These are phyloP conservation scores for Flaveria brownii DNA, from an alignment of 129 eudicot species.

Conservation along the genomic window DNA sequence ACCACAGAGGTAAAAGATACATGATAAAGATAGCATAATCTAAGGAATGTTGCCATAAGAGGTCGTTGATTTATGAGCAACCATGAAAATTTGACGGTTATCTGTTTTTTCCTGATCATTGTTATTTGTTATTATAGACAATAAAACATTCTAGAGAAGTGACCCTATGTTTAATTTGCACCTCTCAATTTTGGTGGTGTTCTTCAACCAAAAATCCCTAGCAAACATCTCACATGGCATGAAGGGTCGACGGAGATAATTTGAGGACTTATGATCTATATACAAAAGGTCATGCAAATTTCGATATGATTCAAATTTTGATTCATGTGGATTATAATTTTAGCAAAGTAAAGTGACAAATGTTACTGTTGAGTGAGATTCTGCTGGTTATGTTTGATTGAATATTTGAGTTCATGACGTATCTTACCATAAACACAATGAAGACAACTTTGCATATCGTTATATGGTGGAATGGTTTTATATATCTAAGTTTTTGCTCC, in stretches of 20 bases:
- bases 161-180: not conserved
- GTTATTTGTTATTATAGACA: not conserved
- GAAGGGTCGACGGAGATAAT: not conserved
- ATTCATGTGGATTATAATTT: not conserved
- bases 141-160: not conserved
- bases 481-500: no score
- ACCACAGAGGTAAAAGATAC: slow-evolving; percentile 1
- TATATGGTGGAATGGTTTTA: no score
- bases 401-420: no score
- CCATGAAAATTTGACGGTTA: not conserved
- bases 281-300: not conserved
- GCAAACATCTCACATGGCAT: slow-evolving; percentile 7
- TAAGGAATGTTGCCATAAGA: not conserved
- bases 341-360: no score
- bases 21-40: not conserved
- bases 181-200: not conserved
- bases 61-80: not conserved
- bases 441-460: no score
- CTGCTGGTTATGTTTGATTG: no score
- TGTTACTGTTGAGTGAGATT: no score
- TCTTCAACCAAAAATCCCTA: not conserved
- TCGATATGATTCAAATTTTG: not conserved
- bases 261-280: not conserved
- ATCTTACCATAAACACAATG: no score
- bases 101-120: not conserved